Evolutionary conservation across 129 eudicot genomes (phyloP).

Genomic region (Tagetes patula): DNA sequence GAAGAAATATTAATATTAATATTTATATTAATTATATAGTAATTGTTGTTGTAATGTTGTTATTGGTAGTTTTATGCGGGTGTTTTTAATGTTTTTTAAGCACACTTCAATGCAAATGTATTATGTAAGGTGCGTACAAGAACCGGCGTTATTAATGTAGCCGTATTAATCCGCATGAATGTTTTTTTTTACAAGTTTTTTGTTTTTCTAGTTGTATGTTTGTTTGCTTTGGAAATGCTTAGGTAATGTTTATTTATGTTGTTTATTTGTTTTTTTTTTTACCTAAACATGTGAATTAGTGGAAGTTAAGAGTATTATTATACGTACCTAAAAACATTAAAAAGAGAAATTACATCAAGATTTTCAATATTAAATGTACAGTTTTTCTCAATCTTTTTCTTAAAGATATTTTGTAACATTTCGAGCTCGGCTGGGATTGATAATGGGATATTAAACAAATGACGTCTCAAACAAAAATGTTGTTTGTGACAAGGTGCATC

Average conservation of each 20-base stretch:
- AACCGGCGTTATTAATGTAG: slow-evolving; percentile 43
- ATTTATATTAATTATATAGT: neutral
- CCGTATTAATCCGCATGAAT: slow-evolving; percentile 37
- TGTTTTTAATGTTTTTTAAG: slow-evolving; percentile 21
- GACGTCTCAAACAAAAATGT: too few species aligned
- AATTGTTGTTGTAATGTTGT: neutral
- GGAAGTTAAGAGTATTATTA: too few species aligned
- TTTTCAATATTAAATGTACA: too few species aligned
- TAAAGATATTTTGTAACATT: too few species aligned
- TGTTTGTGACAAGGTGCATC: too few species aligned
- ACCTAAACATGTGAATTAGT: neutral
- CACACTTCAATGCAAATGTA: slow-evolving; percentile 25
- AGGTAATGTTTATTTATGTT: neutral
- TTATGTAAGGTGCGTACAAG: slow-evolving; percentile 38
- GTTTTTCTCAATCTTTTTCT: too few species aligned
- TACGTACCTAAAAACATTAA: too few species aligned
- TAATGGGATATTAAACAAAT: too few species aligned
- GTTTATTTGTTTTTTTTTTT: neutral
- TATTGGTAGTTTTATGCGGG: slow-evolving; percentile 25
- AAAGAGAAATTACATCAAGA: too few species aligned
- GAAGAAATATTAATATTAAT: slow-evolving; percentile 19
- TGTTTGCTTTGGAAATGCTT: neutral
- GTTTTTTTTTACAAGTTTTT: slow-evolving; percentile 3
- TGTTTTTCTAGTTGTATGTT: neutral
- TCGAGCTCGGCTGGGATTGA: too few species aligned